Evolutionary conservation across 768 basidiomycete species (phyloP).

Genomic region (Leccinum pellstonianum): DNA sequence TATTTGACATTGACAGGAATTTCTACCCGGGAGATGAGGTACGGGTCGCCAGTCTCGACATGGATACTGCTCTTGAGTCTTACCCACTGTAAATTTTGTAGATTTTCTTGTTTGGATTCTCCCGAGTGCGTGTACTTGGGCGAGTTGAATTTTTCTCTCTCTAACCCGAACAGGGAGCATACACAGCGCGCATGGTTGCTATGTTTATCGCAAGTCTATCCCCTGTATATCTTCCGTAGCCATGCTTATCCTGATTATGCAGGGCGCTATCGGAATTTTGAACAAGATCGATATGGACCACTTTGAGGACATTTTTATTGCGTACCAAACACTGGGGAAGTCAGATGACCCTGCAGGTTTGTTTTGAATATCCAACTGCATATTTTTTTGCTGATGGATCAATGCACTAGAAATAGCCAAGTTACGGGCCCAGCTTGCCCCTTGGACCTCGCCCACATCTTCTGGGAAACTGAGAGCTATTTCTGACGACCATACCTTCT

Average conservation of each 20-base stretch:
- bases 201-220: conserved; percentile 42
- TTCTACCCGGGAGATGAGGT: conserved; percentile 74
- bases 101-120: conserved; percentile 81
- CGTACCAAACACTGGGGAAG: conserved; percentile 63
- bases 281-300: conserved; percentile 71
- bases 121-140: conserved; percentile 45
- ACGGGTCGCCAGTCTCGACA: conserved; percentile 2
- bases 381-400: background rate
- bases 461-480: conserved; percentile 53
- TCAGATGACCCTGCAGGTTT: conserved; percentile 45
- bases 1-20: conserved; percentile 45
- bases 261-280: conserved; percentile 73
- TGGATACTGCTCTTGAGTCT: background rate
- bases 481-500: conserved; percentile 48
- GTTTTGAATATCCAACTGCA: background rate
- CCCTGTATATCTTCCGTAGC: background rate
- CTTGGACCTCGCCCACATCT: conserved; percentile 53
- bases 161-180: conserved; percentile 54
- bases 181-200: conserved; percentile 73
- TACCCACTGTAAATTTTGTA: conserved; percentile 30
- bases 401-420: conserved; percentile 32
- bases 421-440: conserved; percentile 45
- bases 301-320: conserved; percentile 61
- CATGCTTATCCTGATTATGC: conserved; percentile 2
- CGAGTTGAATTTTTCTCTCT: background rate